Base-by-base conservation (phyloP, 2,329 filamentous ascomycete genomes). In the Dactylella cylindrospora region DNA sequence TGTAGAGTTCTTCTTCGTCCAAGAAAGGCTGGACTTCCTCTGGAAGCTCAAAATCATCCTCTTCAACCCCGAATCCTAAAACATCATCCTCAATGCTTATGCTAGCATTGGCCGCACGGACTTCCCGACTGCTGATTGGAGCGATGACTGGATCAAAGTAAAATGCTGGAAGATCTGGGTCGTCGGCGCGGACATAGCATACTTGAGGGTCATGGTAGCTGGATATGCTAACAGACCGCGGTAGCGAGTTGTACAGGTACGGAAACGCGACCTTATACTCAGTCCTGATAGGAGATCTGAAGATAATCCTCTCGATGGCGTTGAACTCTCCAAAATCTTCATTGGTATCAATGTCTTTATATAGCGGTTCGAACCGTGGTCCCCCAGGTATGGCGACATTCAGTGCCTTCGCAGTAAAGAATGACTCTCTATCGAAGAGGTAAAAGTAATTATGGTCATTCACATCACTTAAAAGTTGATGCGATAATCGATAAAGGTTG, bases 261-360 rank as follows among this genome's bases (percentile, higher is more conserved):
- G 93, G 93, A 72, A 88, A 97, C 0, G 90, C 90, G 35, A 98
- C 93, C 38, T 91, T 84, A 70, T 94, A 96, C 74, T 98, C 93
- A 6, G 91, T 98, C 68, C 91, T 84, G 66, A 97, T 94, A 0
- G 91, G 90, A 39, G 87, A 85, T 66, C 93, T 86, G 79, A 98
- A 98, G 68, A 98, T 98, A 74, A 98, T 98, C 68, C 94, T 88
- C 71, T 98, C 93, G 69, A 98, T 98, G 26, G 93, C 93, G 71
- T 98, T 98, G 79, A 98, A 98, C 74, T 98, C 93, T 74, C 93
- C 93, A 74, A 98, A 98, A 71, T 98, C 93, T 73, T 98, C 93
- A 69, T 98, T 98, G 1, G 93, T 93, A 72, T 98, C 90, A 64
- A 98, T 90, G 69, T 98, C 93, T 75, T 98, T 98, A 78, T 96